These are phyloP conservation scores for Crataegus laevigata DNA, from an alignment of 306 rosid genomes.

Conservation along the genomic window DNA sequence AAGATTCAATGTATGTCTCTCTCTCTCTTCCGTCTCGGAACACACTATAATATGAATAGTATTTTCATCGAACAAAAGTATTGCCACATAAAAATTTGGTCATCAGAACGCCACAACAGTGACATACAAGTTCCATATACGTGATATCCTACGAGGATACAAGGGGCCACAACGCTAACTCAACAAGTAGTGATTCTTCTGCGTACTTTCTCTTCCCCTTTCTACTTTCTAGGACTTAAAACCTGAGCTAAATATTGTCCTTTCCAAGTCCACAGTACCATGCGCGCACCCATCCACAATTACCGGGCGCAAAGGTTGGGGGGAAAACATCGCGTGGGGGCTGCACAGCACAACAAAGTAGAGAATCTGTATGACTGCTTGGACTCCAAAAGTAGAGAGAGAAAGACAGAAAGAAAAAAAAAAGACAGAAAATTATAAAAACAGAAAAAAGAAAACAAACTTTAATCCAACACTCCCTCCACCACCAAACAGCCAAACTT, in stretches of 20 bases:
- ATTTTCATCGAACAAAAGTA: too few relatives aligned
- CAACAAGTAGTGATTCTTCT: background rate
- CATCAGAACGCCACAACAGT: too few relatives aligned
- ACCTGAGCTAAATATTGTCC: background rate
- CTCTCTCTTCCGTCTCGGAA: background rate
- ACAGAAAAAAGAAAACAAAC: constrained; percentile 32
- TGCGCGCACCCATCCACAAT: background rate
- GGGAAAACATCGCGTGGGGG: background rate
- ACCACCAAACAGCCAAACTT: background rate
- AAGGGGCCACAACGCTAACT: background rate
- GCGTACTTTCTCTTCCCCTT: too few relatives aligned
- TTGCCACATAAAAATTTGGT: too few relatives aligned
- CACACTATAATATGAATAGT: too few relatives aligned
- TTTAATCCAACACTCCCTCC: constrained; percentile 20
- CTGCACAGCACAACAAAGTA: background rate
- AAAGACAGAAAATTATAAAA: constrained; percentile 7
- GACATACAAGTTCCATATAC: too few relatives aligned
- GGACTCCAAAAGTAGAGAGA: background rate
- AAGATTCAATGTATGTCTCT: background rate
- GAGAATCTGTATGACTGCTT: background rate
- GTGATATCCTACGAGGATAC: background rate
- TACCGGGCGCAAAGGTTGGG: background rate
- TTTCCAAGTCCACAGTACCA: background rate
- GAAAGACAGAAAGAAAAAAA: constrained; percentile 11
- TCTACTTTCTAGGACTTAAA: background rate